These are phyloP conservation scores for Trichophyton verrucosum DNA, from an alignment of 2,329 filamentous ascomycete genomes.

Conservation along the genomic window DNA sequence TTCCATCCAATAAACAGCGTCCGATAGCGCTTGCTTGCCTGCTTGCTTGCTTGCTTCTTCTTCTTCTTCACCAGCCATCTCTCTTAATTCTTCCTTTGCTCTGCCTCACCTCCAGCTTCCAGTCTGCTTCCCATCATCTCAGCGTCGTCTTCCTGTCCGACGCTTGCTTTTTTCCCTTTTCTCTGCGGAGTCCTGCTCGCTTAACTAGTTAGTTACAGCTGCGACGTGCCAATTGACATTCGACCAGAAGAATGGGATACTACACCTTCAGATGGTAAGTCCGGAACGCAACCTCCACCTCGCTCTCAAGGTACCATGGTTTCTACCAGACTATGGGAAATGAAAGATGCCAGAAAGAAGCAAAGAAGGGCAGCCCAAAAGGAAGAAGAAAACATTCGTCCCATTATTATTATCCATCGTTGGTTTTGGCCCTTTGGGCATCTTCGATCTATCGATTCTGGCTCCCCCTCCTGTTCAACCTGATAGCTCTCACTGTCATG, in stretches of 20 bases:
- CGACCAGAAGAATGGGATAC: not conserved
- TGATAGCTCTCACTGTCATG: not conserved
- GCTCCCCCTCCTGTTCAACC: not conserved
- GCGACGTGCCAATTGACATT: not conserved
- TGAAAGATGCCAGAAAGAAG: not conserved
- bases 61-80: not conserved
- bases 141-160: no score
- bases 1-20: not conserved
- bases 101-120: not conserved
- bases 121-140: no score
- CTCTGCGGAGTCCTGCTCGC: no score
- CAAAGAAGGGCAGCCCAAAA: not conserved
- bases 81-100: not conserved
- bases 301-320: not conserved
- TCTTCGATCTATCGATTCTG: not conserved
- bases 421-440: no score
- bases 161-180: no score
- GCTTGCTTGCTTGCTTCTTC: not conserved
- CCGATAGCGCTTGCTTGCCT: not conserved
- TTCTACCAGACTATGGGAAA: not conserved
- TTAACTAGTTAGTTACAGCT: no score
- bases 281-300: not conserved
- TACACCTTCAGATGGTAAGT: constrained; percentile 3
- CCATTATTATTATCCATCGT: no score
- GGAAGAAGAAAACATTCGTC: no score